phyloP scores from a whole-genome alignment of 805 yeast species.

The Saccharomycopsis sp. region DNA sequence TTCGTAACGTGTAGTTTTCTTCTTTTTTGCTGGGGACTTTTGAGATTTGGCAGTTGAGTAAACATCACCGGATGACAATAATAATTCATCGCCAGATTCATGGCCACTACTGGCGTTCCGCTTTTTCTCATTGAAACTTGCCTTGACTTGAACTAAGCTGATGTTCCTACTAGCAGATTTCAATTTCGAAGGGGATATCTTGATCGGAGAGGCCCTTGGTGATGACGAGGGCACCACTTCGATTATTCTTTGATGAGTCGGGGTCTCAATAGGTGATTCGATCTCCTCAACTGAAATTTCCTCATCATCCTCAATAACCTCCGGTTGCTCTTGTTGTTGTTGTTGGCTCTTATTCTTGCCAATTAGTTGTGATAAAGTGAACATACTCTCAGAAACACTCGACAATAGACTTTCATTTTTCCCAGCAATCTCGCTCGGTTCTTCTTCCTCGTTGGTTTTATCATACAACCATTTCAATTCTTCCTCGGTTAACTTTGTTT shows the following conservation, averaged over 20 bases:
- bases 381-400: neutral
- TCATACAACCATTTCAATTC: constrained; percentile 21
- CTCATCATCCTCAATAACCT: neutral
- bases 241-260: neutral
- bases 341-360: neutral
- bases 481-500: constrained; percentile 11
- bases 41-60: constrained; percentile 8
- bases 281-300: neutral
- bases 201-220: constrained; percentile 19
- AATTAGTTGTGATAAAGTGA: constrained; percentile 13
- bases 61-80: too few relatives aligned
- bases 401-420: neutral
- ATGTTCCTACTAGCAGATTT: too few relatives aligned
- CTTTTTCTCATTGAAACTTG: too few relatives aligned
- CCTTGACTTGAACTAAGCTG: too few relatives aligned
- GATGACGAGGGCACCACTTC: constrained; percentile 19
- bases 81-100: too few relatives aligned
- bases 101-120: too few relatives aligned
- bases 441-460: neutral
- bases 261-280: neutral
- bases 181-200: constrained; percentile 5
- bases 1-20: constrained; percentile 20
- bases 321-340: constrained; percentile 1
- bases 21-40: too few relatives aligned
- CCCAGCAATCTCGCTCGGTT: neutral